Evolutionary conservation across 768 basidiomycete species (phyloP), one percentile per base, ranked within the genome.

Genomic region (Galerina sulciceps): DNA sequence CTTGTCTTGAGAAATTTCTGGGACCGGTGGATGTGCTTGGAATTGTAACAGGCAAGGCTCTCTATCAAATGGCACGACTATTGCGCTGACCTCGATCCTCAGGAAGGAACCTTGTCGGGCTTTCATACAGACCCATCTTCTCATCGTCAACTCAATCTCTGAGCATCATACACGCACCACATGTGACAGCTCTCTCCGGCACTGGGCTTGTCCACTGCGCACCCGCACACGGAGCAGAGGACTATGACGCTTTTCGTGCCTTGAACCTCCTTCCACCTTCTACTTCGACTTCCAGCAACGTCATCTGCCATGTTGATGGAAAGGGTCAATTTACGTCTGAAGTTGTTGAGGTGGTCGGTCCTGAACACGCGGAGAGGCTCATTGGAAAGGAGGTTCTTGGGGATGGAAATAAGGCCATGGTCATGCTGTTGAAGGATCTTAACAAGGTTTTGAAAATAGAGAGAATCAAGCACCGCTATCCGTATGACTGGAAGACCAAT

Each of bases 401-500:
- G n/a, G 84, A 79, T 8, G 96, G 95, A 0, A 85, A 84, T 5
- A 84, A 81, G 58, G 81, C 80, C 15, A 78, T 96, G 43, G 81
- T 94, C 8, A 74, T 79, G 37, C 66, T 95, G 9, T 71, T 98
- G 48, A 79, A 82, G 64, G 71, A 81, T 17, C 67, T 76, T n/a
- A 77, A 76, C 1, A 84, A 76, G 5, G 76, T 98, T 14, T 69
- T 93, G 41, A 87, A 85, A 64, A 76, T 90, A 51, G 81, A 91
- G 70, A 80, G 80, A 63, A 83, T 93, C 65, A 87, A 85, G 65
- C 96, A 99, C 74, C 85, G 88, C 48, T 99, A 97, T 68, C 95
- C 96, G 0, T 96, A 95, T 69, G 96, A 99, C 66, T 98, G 96
- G 96, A 91, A 93, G 73, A 96, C 96, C 4, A 86, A 94, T 62